Percentiles rank a stretch among this genome's conserved stretches.
phyloP scores from a whole-genome alignment of 2,329 filamentous ascomycete species.

The Fusarium beomiforme region DNA sequence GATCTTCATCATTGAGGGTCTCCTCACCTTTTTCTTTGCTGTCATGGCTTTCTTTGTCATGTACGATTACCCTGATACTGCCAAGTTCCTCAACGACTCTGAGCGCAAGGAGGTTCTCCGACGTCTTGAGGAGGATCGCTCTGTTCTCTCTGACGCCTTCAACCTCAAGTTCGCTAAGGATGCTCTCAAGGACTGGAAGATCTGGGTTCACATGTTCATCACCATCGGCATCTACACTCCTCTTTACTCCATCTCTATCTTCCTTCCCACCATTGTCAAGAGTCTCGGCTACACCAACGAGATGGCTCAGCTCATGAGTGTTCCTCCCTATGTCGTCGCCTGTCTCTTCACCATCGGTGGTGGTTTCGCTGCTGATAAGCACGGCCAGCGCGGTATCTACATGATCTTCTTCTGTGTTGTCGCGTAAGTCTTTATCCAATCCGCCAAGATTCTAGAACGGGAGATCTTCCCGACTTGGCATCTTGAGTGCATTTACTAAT shows the following conservation, averaged over 20 bases:
- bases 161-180: slow-evolving; percentile 63
- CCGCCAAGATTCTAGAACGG: slow-evolving; percentile 6
- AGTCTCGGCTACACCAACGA: slow-evolving; percentile 51
- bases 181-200: slow-evolving; percentile 68
- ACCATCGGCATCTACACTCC: slow-evolving; percentile 66
- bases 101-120: slow-evolving; percentile 57
- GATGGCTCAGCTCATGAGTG: slow-evolving; percentile 51
- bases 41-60: slow-evolving; percentile 61
- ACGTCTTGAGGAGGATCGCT: slow-evolving; percentile 56
- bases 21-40: slow-evolving; percentile 58
- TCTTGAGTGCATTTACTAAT: slow-evolving; percentile 17
- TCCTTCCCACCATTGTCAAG: slow-evolving; percentile 51
- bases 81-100: slow-evolving; percentile 57
- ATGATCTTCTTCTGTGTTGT: slow-evolving; percentile 51
- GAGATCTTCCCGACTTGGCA: slow-evolving; percentile 20
- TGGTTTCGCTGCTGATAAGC: slow-evolving; percentile 56
- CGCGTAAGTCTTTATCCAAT: slow-evolving; percentile 42
- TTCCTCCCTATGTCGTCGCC: slow-evolving; percentile 52
- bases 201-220: slow-evolving; percentile 65
- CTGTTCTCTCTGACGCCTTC: slow-evolving; percentile 64
- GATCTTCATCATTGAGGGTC: slow-evolving; percentile 80
- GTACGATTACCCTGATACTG: slow-evolving; percentile 66
- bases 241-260: slow-evolving; percentile 52
- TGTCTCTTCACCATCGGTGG: slow-evolving; percentile 49
- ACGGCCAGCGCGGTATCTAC: slow-evolving; percentile 51